These are phyloP conservation scores for Penicillium sp. DNA, from an alignment of 2,329 filamentous ascomycete genomes.

Conservation along the genomic window DNA sequence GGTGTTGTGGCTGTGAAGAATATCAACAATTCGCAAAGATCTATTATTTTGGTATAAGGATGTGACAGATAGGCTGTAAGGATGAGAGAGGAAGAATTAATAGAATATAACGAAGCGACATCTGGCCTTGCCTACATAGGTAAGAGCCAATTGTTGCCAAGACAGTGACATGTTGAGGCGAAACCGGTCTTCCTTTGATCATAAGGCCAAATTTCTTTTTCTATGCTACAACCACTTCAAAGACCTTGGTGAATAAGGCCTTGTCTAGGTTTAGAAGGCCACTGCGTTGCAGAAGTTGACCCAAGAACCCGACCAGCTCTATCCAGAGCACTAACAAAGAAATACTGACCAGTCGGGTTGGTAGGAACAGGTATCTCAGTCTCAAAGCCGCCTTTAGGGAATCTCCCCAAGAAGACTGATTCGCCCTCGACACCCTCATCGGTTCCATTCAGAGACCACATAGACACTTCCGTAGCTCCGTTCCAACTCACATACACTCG, in stretches of 20 bases:
- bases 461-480: slow-evolving; percentile 43
- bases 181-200: not conserved
- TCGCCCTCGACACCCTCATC: not conserved
- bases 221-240: not conserved
- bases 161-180: too few species aligned
- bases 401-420: not conserved
- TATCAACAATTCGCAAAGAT: too few species aligned
- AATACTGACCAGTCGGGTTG: not conserved
- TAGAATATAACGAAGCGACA: too few species aligned
- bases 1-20: too few species aligned
- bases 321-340: not conserved
- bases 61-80: too few species aligned
- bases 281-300: not conserved
- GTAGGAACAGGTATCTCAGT: not conserved
- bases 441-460: slow-evolving; percentile 16
- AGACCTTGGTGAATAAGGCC: not conserved
- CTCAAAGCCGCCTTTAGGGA: not conserved
- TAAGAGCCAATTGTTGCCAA: not conserved
- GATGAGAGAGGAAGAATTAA: too few species aligned
- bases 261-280: not conserved
- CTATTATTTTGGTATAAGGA: too few species aligned
- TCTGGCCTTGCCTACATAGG: not conserved
- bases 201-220: not conserved
- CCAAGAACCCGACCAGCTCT: not conserved
- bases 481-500: slow-evolving; percentile 47